These are phyloP conservation scores for Aphanomyces invadans DNA, from an alignment of 352 stramenopile genomes.

Conservation along the genomic window DNA sequence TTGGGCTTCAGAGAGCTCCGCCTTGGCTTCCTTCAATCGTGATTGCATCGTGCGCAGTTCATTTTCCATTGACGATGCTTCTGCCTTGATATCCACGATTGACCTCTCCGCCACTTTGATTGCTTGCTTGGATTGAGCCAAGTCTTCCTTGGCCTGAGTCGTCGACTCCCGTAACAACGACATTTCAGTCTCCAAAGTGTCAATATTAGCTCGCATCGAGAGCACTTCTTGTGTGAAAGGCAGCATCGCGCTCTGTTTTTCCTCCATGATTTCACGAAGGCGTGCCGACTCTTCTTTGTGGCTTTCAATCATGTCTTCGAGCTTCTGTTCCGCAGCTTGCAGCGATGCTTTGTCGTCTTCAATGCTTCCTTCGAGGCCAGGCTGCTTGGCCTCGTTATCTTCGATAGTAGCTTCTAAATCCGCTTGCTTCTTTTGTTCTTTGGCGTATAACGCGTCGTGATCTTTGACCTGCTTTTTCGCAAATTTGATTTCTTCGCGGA, in stretches of 20 bases:
- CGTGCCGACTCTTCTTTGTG: conserved; percentile 71
- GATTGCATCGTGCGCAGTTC: conserved; percentile 64
- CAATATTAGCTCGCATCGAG: conserved; percentile 60
- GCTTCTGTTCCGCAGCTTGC: conserved; percentile 78
- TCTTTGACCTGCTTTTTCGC: conserved; percentile 90
- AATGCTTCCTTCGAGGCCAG: conserved; percentile 79
- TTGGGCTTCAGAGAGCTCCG: conserved; percentile 63
- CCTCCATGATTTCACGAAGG: conserved; percentile 65
- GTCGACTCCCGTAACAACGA: conserved; percentile 61
- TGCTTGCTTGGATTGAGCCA: conserved; percentile 21
- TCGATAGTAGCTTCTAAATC: conserved; percentile 68
- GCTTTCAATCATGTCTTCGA: conserved; percentile 75
- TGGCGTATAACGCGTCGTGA: conserved; percentile 81
- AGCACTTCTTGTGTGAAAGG: conserved; percentile 67
- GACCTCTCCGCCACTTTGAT: conserved; percentile 49
- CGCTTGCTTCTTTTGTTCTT: conserved; percentile 89
- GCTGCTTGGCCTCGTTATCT: conserved; percentile 83
- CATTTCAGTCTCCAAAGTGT: conserved; percentile 74
- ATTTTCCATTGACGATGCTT: conserved; percentile 14
- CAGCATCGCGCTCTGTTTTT: conserved; percentile 69
- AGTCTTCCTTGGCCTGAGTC: conserved; percentile 38
- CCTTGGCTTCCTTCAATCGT: conserved; percentile 67
- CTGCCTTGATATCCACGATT: conserved; percentile 41
- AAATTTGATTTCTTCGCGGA: conserved; percentile 96
- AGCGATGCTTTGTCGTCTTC: conserved; percentile 60